phyloP scores from a whole-genome alignment of 1,284 basidiomycete species.

The Fomitopsis betulina region DNA sequence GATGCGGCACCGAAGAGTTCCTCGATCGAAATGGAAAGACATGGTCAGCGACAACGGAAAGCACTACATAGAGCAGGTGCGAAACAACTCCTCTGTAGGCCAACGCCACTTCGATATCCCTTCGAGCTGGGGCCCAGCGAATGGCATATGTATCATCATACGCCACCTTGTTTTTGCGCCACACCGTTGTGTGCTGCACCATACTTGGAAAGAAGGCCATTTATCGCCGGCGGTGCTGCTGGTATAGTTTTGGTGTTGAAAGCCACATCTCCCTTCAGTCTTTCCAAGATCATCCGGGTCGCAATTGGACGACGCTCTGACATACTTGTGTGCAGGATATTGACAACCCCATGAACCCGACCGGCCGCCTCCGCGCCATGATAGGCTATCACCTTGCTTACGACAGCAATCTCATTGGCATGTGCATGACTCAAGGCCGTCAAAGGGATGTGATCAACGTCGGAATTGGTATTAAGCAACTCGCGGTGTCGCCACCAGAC shows the following conservation, averaged over 20 bases:
- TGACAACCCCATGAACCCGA: slow-evolving; percentile 51
- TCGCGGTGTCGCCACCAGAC: slow-evolving; percentile 53
- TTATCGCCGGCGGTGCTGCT: no score
- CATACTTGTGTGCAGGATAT: slow-evolving; percentile 28
- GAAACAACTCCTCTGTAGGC: slow-evolving; percentile 18
- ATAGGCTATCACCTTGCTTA: slow-evolving; percentile 74
- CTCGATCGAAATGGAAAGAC: slow-evolving; percentile 68
- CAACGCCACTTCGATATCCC: no score
- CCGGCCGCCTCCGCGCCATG: slow-evolving; percentile 61
- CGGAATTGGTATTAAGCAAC: slow-evolving; percentile 67
- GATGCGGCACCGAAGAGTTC: slow-evolving; percentile 79
- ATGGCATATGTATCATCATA: not conserved
- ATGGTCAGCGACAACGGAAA: slow-evolving; percentile 57
- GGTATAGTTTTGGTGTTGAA: no score
- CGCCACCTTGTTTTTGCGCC: slow-evolving; percentile 8
- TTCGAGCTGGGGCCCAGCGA: no score
- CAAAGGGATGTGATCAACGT: slow-evolving; percentile 73
- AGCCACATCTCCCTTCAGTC: no score
- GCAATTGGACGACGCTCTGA: not conserved
- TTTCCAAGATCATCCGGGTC: no score
- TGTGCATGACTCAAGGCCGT: slow-evolving; percentile 78
- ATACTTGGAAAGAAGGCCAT: not conserved
- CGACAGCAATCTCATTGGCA: slow-evolving; percentile 64
- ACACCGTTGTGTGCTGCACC: slow-evolving; percentile 8
- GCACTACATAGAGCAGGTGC: slow-evolving; percentile 76